These are phyloP conservation scores for Globisporangium cystogenes DNA, from an alignment of 352 stramenopile genomes.

Conservation along the genomic window DNA sequence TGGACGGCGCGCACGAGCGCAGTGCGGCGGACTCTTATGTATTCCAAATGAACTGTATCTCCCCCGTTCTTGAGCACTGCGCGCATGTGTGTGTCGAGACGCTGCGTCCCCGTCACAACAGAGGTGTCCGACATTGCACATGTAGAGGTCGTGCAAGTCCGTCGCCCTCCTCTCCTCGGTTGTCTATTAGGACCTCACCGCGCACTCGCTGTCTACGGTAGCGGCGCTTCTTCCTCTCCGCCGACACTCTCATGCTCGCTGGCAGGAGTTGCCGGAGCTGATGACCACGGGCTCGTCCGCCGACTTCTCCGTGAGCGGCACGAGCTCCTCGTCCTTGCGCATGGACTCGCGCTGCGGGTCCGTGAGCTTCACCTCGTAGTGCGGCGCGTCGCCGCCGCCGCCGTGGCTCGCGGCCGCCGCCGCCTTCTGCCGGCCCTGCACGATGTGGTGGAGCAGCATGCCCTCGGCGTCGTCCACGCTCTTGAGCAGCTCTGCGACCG, in stretches of 20 bases:
- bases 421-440: conserved; percentile 60
- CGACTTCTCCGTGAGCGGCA: conserved; percentile 70
- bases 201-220: not conserved
- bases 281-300: conserved; percentile 66
- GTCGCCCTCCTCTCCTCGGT: not conserved
- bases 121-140: no score
- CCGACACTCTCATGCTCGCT: conserved; percentile 24
- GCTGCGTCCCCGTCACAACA: no score
- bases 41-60: not conserved
- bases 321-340: conserved; percentile 83
- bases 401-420: conserved; percentile 7
- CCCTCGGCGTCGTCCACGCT: conserved; percentile 74
- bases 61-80: not conserved
- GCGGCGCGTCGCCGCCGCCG: conserved; percentile 15
- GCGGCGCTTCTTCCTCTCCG: not conserved
- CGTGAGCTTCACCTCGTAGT: conserved; percentile 74
- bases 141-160: no score
- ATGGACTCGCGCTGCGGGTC: conserved; percentile 71
- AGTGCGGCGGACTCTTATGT: not conserved
- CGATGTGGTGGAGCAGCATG: conserved; percentile 86
- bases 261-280: conserved; percentile 75
- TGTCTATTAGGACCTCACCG: not conserved
- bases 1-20: not conserved
- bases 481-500: conserved; percentile 56
- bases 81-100: no score